Conservation (phyloP, 208 protist species). For the Trypanosoma avium region DNA sequence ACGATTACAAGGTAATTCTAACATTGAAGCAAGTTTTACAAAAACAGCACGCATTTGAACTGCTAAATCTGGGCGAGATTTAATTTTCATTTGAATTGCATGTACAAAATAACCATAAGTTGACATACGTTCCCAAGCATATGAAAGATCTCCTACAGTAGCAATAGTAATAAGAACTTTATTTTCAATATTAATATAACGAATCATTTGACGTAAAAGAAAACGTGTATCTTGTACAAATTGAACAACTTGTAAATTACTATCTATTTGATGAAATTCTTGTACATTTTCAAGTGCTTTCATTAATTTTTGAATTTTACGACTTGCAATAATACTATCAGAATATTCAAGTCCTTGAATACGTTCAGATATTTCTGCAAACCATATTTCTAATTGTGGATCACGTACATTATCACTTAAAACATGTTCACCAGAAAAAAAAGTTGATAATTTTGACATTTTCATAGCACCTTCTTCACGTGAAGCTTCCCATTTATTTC, state of each 20-base stretch:
- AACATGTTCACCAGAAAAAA: slow-evolving; percentile 93
- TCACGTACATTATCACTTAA: slow-evolving; percentile 80
- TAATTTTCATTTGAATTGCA: slow-evolving; percentile 95
- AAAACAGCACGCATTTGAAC: slow-evolving; percentile 96
- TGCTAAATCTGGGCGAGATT: slow-evolving; percentile 83
- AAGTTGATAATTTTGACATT: slow-evolving; percentile 83
- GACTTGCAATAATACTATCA: slow-evolving; percentile 77
- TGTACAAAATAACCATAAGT: slow-evolving; percentile 82
- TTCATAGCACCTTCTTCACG: slow-evolving; percentile 56
- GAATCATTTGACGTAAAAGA: slow-evolving; percentile 93
- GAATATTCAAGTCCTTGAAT: slow-evolving; percentile 56
- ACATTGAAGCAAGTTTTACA: slow-evolving; percentile 95
- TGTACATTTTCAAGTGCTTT: slow-evolving; percentile 96
- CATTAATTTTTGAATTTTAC: slow-evolving; percentile 96
- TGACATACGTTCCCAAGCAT: slow-evolving; percentile 95
- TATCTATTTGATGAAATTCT: slow-evolving; percentile 94
- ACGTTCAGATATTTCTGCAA: slow-evolving; percentile 81
- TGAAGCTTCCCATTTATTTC: slow-evolving; percentile 84
- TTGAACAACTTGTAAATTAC: slow-evolving; percentile 89
- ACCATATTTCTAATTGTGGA: slow-evolving; percentile 94
- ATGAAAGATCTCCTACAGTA: slow-evolving; percentile 95
- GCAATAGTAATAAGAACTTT: slow-evolving; percentile 85
- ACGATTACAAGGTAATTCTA: slow-evolving; percentile 94
- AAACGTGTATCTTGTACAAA: slow-evolving; percentile 90
- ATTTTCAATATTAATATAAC: slow-evolving; percentile 94